A percentile compares a stretch with the other conserved stretches of the same genome.
phyloP scores from a whole-genome alignment of 2,329 filamentous ascomycete species.

The Phialophora tarda region DNA sequence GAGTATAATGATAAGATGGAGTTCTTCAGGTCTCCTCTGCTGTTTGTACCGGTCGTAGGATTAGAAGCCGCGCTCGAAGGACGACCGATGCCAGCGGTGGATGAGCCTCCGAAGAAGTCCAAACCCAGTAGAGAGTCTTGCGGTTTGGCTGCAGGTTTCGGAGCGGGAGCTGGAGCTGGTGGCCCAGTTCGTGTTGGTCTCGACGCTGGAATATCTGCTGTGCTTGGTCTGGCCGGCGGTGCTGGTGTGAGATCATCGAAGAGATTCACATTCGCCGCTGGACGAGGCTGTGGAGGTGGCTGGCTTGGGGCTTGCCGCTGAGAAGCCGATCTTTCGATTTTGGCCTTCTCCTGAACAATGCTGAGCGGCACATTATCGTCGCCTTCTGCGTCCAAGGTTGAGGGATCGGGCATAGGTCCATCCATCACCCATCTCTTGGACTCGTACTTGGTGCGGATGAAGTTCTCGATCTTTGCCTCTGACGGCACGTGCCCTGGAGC shows the following conservation, averaged over 20 bases:
- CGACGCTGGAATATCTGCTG: constrained; percentile 68
- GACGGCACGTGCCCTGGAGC: constrained; percentile 89
- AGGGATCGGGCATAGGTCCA: constrained; percentile 89
- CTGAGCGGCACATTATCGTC: constrained; percentile 80
- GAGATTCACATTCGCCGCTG: constrained; percentile 70
- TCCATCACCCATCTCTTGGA: constrained; percentile 99
- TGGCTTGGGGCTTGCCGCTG: constrained; percentile 53
- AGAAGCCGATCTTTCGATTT: constrained; percentile 65
- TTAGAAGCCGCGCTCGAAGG: constrained; percentile 80
- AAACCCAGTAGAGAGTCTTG: constrained; percentile 87
- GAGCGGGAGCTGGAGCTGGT: constrained; percentile 63
- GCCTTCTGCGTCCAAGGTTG: constrained; percentile 78
- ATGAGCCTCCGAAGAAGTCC: constrained; percentile 82
- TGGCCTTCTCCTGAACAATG: constrained; percentile 73
- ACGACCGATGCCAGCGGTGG: constrained; percentile 69
- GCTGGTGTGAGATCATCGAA: constrained; percentile 74
- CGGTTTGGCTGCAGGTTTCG: constrained; percentile 62
- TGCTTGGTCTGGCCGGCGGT: constrained; percentile 72
- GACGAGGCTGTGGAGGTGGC: constrained; percentile 45
- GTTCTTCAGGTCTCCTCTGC: constrained; percentile 91
- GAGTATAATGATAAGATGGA: constrained; percentile 96
- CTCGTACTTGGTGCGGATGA: constrained; percentile 98
- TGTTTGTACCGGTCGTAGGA: constrained; percentile 64
- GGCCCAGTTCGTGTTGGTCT: constrained; percentile 68
- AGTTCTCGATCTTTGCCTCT: constrained; percentile 99